Evolutionary conservation across 495 filamentous ascomycete species (phyloP).

Genomic region (Chaetomidium leptoderma): DNA sequence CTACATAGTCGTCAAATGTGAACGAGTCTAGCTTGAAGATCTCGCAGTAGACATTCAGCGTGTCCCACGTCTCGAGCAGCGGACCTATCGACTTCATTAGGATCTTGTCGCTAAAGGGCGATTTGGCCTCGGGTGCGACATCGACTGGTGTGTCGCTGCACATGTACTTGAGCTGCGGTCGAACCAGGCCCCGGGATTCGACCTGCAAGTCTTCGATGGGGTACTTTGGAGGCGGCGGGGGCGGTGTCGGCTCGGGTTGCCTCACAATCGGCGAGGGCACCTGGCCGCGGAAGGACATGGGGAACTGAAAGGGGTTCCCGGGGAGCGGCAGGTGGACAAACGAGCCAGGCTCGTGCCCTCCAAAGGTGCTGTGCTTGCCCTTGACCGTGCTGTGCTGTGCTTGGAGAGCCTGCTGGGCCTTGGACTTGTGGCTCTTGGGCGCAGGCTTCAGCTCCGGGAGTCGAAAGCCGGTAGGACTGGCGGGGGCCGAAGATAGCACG

Average conservation of each 20-base stretch:
- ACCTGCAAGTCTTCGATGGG: conserved; percentile 92
- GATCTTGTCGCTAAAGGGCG: conserved; percentile 51
- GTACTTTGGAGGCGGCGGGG: conserved; percentile 81
- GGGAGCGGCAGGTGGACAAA: conserved; percentile 36
- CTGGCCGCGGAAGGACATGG: conserved; percentile 38
- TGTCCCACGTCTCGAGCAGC: conserved; percentile 89
- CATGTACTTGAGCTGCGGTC: conserved; percentile 75
- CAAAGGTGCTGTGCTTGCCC: conserved; percentile 38
- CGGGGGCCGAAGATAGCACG: conserved; percentile 21
- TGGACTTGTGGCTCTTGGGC: conserved; percentile 70
- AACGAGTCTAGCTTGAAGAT: conserved; percentile 92
- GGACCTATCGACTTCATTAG: conserved; percentile 73
- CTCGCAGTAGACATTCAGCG: conserved; percentile 91
- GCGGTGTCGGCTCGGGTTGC: conserved; percentile 53
- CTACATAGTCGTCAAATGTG: conserved; percentile 92
- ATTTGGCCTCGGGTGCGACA: conserved; percentile 25
- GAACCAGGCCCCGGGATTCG: conserved; percentile 52
- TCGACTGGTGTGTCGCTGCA: conserved; percentile 53
- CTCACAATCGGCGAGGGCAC: conserved; percentile 27
- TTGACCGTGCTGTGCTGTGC: conserved; percentile 32
- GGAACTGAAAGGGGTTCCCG: conserved; percentile 43
- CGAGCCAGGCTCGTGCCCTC: conserved; percentile 33
- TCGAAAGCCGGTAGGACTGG: conserved; percentile 43
- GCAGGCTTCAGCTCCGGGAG: conserved; percentile 78
- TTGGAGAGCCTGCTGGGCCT: conserved; percentile 38